These are phyloP conservation scores for Cyberlindnera galapagoensis DNA, from an alignment of 805 yeast species.

Conservation along the genomic window DNA sequence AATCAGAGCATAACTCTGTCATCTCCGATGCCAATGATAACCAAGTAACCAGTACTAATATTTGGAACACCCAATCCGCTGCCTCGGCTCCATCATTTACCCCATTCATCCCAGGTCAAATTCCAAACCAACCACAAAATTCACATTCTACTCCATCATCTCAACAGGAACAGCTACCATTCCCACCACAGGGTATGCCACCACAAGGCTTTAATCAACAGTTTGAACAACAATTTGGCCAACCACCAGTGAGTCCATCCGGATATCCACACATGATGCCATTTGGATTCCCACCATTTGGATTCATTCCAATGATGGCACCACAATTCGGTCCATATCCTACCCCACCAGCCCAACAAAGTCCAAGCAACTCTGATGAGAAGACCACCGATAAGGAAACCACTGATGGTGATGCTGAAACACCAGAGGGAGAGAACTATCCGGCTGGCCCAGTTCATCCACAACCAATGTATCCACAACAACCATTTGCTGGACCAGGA, in stretches of 20 bases:
- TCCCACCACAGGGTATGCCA: conserved; percentile 6
- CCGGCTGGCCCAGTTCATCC: conserved; percentile 12
- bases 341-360: background rate
- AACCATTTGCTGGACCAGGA: conserved; percentile 8
- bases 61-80: conserved; percentile 66
- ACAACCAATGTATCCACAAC: conserved; percentile 15
- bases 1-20: conserved; percentile 30
- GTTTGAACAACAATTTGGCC: conserved; percentile 1
- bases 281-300: conserved; percentile 31
- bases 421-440: background rate
- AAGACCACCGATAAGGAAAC: background rate
- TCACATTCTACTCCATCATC: no score
- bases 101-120: conserved; percentile 32
- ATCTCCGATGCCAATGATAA: conserved; percentile 24
- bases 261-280: conserved; percentile 28
- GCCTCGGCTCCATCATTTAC: conserved; percentile 54
- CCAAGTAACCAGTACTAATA: conserved; percentile 24
- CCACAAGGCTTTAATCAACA: conserved; percentile 4
- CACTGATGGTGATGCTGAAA: background rate
- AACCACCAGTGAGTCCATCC: conserved; percentile 16
- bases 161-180: no score
- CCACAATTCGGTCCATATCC: conserved; percentile 15
- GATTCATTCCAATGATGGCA: conserved; percentile 28
- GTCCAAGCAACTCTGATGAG: background rate
- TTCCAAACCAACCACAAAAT: conserved; percentile 4